Conservation (phyloP, 2,329 filamentous ascomycete species). For the Dothideomycetes sp. region DNA sequence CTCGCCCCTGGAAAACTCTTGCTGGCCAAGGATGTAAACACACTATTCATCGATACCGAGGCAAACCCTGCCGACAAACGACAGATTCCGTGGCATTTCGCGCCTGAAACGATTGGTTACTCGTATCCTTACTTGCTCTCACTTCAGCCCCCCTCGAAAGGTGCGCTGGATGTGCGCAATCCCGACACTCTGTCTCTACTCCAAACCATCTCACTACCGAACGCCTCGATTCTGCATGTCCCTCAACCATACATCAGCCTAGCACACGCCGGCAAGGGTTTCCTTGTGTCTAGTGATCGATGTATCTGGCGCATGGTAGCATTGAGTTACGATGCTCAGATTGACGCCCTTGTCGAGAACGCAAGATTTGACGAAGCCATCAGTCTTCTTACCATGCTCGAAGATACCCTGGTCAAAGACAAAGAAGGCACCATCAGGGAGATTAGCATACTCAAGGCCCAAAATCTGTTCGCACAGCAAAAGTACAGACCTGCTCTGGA, state of each 20-base stretch:
- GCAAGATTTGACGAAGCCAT: constrained; percentile 82
- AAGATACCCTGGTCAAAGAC: constrained; percentile 78
- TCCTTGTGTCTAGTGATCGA: constrained; percentile 84
- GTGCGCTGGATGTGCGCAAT: constrained; percentile 81
- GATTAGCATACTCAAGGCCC: constrained; percentile 86
- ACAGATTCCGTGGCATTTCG: constrained; percentile 84
- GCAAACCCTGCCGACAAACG: constrained; percentile 74
- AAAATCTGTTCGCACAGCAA: constrained; percentile 68
- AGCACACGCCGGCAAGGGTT: constrained; percentile 93
- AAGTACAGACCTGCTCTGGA: constrained; percentile 83
- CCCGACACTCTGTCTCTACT: constrained; percentile 84
- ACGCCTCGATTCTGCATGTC: constrained; percentile 78
- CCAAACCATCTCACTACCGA: constrained; percentile 73
- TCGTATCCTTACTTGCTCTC: constrained; percentile 94
- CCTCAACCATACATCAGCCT: constrained; percentile 86
- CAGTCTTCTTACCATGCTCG: constrained; percentile 78
- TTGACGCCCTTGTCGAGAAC: constrained; percentile 67
- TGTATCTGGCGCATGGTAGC: constrained; percentile 95
- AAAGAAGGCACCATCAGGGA: constrained; percentile 74
- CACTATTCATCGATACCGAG: constrained; percentile 76
- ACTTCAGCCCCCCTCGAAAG: constrained; percentile 66
- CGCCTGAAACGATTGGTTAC: constrained; percentile 87
- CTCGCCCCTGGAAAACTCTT: constrained; percentile 76
- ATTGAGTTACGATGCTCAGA: constrained; percentile 81
- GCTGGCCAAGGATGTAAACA: constrained; percentile 96